These are phyloP conservation scores for Calocybe cyanea DNA, from an alignment of 768 basidiomycete species.

Conservation along the genomic window DNA sequence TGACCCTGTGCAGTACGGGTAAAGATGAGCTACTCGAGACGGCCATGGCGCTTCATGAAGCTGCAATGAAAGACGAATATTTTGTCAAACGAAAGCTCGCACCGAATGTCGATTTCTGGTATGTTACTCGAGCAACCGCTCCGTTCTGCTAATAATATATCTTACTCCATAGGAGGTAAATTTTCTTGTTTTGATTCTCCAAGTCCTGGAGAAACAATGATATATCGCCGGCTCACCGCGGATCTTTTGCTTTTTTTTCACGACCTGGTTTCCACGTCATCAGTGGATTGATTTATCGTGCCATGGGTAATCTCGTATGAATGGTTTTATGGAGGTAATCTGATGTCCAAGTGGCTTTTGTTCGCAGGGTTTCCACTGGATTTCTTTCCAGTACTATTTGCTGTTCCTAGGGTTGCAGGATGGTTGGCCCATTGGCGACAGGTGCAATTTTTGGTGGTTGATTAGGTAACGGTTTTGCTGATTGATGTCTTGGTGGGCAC, in stretches of 20 bases:
- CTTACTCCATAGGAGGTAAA: conserved; percentile 49
- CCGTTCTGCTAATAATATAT: conserved; percentile 9
- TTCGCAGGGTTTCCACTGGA: conserved; percentile 81
- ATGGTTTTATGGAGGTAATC: not conserved
- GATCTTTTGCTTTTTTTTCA: not conserved
- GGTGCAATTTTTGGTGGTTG: conserved; percentile 30
- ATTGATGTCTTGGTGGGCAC: conserved; percentile 6
- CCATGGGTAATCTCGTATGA: conserved; percentile 60
- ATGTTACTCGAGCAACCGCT: conserved; percentile 22
- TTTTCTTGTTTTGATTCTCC: not conserved
- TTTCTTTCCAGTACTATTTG: conserved; percentile 92
- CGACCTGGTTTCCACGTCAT: not conserved
- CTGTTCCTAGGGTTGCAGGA: conserved; percentile 87
- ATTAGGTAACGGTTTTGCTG: conserved; percentile 1
- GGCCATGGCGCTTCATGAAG: conserved; percentile 84
- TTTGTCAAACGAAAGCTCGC: conserved; percentile 78
- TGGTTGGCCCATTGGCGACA: conserved; percentile 94
- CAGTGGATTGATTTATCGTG: conserved; percentile 86
- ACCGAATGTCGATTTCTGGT: conserved; percentile 94
- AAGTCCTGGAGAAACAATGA: not conserved
- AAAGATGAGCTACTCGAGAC: conserved; percentile 82
- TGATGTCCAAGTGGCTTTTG: conserved; percentile 9
- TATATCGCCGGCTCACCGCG: too few species aligned
- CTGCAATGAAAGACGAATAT: conserved; percentile 88
- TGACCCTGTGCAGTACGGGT: conserved; percentile 57